phyloP scores from a whole-genome alignment of 305 asterid species.

The Fraxinus paxiana region DNA sequence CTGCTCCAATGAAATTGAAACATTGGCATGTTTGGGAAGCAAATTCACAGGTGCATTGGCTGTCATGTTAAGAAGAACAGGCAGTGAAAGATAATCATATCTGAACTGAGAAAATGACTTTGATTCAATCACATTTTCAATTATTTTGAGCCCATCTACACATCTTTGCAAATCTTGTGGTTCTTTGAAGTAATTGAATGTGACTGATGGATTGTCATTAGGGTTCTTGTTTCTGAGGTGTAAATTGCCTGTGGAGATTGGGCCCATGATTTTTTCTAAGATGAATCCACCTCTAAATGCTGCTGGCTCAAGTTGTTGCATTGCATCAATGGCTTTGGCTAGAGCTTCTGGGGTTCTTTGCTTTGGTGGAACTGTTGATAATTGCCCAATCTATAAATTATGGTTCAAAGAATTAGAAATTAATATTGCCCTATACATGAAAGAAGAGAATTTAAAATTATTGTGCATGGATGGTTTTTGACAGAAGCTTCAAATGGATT shows the following conservation, averaged over 20 bases:
- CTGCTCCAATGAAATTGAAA: slow-evolving; percentile 63
- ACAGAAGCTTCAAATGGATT: not conserved
- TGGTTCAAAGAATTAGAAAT: not conserved
- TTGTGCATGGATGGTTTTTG: not conserved
- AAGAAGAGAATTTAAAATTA: not conserved
- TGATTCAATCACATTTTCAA: slow-evolving; percentile 62
- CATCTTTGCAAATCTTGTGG: slow-evolving; percentile 61
- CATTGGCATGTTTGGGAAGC: slow-evolving; percentile 60
- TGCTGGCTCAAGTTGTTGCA: slow-evolving; percentile 45
- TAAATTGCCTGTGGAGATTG: slow-evolving; percentile 65
- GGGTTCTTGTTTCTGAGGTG: slow-evolving; percentile 47
- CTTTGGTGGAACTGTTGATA: slow-evolving; percentile 80
- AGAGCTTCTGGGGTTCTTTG: slow-evolving; percentile 73
- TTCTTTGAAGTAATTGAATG: slow-evolving; percentile 73
- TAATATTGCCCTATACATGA: not conserved
- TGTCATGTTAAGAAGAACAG: slow-evolving; percentile 60
- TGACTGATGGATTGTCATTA: slow-evolving; percentile 66
- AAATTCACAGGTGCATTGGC: slow-evolving; percentile 65
- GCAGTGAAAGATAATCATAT: slow-evolving; percentile 44
- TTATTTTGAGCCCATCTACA: slow-evolving; percentile 53
- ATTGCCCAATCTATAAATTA: slow-evolving; percentile 67
- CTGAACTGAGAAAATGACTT: slow-evolving; percentile 49
- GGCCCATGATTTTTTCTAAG: slow-evolving; percentile 68
- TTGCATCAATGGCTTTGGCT: slow-evolving; percentile 51
- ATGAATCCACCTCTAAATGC: slow-evolving; percentile 76